Conservation (phyloP, 1,284 basidiomycete genomes). For the Anthracocystis setariae region DNA sequence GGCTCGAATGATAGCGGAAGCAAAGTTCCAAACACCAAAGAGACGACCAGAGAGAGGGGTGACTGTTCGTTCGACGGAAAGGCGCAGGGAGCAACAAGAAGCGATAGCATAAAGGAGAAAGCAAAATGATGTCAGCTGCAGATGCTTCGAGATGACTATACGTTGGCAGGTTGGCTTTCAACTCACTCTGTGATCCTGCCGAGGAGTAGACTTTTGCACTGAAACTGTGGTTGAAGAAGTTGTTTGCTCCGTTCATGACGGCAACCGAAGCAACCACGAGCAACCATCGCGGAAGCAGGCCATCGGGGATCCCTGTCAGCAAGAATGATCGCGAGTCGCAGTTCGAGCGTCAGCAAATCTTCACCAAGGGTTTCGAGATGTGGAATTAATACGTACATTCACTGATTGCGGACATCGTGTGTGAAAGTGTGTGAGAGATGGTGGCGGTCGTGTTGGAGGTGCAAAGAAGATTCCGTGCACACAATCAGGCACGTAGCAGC, state of each 20-base stretch:
- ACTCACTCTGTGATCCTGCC: slow-evolving; percentile 45
- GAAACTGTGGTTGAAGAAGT: slow-evolving; percentile 52
- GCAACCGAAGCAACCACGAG: slow-evolving; percentile 56
- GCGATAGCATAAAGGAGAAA: neutral
- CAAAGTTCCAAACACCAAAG: slow-evolving; percentile 65
- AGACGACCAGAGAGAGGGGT: slow-evolving; percentile 61
- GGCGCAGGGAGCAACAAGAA: neutral
- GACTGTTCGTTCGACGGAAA: slow-evolving; percentile 27
- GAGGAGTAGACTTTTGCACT: slow-evolving; percentile 60
- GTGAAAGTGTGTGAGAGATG: neutral
- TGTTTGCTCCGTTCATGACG: slow-evolving; percentile 58
- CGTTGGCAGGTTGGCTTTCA: neutral
- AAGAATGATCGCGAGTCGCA: no score
- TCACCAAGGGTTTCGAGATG: no score
- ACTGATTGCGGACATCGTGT: slow-evolving; percentile 25
- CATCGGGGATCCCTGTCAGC: slow-evolving; percentile 45
- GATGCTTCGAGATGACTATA: neutral
- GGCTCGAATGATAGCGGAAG: slow-evolving; percentile 61
- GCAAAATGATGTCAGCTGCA: neutral
- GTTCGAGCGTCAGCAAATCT: no score
- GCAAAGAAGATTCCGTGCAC: neutral
- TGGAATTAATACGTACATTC: no score
- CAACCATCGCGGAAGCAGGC: slow-evolving; percentile 61
- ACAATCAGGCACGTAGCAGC: slow-evolving; percentile 2
- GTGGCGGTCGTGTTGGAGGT: neutral